Evolutionary conservation across 768 basidiomycete species (phyloP).

Genomic region (Leccinellum albellum): DNA sequence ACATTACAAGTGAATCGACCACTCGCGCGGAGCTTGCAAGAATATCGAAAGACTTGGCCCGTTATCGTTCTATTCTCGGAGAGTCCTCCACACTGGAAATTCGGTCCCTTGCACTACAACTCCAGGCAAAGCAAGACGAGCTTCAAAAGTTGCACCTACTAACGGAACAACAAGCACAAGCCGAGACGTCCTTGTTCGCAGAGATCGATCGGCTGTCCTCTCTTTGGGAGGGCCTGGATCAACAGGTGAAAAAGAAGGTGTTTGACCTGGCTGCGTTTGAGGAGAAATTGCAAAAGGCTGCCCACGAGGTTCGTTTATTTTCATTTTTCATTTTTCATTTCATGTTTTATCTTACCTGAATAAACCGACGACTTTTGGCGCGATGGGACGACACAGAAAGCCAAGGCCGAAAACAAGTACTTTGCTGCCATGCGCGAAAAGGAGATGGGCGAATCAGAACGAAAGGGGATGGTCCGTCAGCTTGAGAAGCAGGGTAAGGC

Average conservation of each 20-base stretch:
- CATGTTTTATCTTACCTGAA: too few species aligned
- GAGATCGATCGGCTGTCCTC: conserved; percentile 85
- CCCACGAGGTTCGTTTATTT: conserved; percentile 57
- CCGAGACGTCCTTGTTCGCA: conserved; percentile 71
- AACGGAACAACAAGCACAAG: conserved; percentile 59
- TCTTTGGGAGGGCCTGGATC: conserved; percentile 82
- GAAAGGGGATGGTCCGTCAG: conserved; percentile 56
- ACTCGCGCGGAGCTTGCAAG: conserved; percentile 47
- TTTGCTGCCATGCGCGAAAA: conserved; percentile 87
- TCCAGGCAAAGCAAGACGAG: conserved; percentile 69
- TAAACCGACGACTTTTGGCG: neutral
- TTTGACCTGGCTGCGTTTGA: conserved; percentile 77
- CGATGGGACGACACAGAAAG: conserved; percentile 56
- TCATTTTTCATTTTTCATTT: neutral
- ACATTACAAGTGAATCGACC: conserved; percentile 49
- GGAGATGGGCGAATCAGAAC: conserved; percentile 75
- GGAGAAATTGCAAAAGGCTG: conserved; percentile 60
- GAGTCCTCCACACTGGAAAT: conserved; percentile 50
- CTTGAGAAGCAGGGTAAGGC: conserved; percentile 58
- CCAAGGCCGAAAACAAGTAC: conserved; percentile 94
- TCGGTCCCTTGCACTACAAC: conserved; percentile 45
- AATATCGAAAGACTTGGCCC: conserved; percentile 46
- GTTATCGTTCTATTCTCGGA: conserved; percentile 65
- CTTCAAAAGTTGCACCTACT: conserved; percentile 58
- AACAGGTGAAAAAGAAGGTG: conserved; percentile 78